Evolutionary conservation across 2,329 filamentous ascomycete genomes (phyloP).

Genomic region (Penicillium sp.): DNA sequence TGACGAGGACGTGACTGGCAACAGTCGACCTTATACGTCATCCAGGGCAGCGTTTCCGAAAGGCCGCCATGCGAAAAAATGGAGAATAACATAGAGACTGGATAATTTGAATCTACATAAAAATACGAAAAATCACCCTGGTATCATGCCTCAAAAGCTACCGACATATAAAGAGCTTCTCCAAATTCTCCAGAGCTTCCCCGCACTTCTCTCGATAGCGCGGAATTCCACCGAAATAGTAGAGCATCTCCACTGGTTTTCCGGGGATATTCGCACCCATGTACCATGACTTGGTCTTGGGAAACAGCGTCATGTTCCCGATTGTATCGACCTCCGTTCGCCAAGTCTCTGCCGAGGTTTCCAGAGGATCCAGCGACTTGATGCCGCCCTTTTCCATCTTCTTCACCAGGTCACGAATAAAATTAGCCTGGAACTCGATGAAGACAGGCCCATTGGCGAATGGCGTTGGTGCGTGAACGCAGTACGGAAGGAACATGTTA

Average conservation of each 20-base stretch:
- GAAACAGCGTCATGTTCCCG: slow-evolving; percentile 47
- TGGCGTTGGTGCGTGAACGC: slow-evolving; percentile 48
- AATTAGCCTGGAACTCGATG: slow-evolving; percentile 43
- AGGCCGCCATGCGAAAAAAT: background rate
- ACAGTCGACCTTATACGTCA: no score
- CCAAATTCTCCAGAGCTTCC: background rate
- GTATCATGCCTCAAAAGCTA: background rate
- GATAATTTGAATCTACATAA: background rate
- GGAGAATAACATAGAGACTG: background rate
- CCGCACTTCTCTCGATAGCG: background rate
- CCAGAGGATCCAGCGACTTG: slow-evolving; percentile 1
- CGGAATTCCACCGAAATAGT: background rate
- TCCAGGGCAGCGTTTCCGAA: no score
- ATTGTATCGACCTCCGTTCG: slow-evolving; percentile 17
- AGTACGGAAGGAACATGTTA: slow-evolving; percentile 40
- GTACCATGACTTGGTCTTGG: slow-evolving; percentile 51
- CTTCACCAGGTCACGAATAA: slow-evolving; percentile 48
- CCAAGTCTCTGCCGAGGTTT: slow-evolving; percentile 6
- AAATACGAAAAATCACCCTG: background rate
- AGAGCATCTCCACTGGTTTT: slow-evolving; percentile 34
- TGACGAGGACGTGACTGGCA: no score
- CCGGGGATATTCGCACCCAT: slow-evolving; percentile 56
- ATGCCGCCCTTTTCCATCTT: slow-evolving; percentile 6
- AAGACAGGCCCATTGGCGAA: slow-evolving; percentile 43
- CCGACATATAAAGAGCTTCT: background rate